Base-by-base conservation (phyloP, 805 yeast species). In the Myxozyma neotropica region DNA sequence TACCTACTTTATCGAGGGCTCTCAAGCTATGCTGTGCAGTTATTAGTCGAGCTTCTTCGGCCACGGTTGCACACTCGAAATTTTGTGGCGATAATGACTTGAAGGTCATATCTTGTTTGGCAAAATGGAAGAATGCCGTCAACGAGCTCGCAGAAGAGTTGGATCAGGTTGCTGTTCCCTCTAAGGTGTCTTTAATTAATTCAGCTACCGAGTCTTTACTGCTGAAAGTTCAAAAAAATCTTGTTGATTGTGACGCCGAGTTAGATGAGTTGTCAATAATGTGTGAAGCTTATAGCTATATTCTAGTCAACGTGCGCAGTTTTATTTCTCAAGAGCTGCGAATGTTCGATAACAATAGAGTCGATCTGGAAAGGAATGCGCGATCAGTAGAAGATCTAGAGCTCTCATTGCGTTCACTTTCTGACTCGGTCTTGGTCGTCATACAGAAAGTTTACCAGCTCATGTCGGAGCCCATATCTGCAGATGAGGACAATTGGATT, bases 401-500 rank as follows among this genome's bases (percentile, higher is more conserved):
- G 63, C 49, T 56, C 1, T 66, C 74, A 1, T 76, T 86, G 59
- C 77, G 86, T 55, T 75, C 79, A 21, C 68, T 88, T 2, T 77
- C 85, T 3, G 81, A 81, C 17, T 79, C 86, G 2, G 79, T 89
- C 19, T 73, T 91, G 55, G 77, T 92, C 31, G 80, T 86, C 0
- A 80, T 88, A 65, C 97, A 92, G 72, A 81, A 82, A 61, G 35
- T 68, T 10, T 82, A 43, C 50, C 55, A n/a, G 23, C 3, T 31
- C 6, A 47, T 38, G 45, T 15, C 49, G 17, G 71, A 64, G 1
- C 53, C 66, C 1, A 66, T 82, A 1, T 63, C 72, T 1, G 81
- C 75, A 21, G 86, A 79, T 1, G 84, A 80, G 26, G 92, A 88
- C 59, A 76, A 78, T n/a, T 92, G 96, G 96, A 77, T 89, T 33